phyloP scores from a whole-genome alignment of 345 rosid species.

The Clausena lansium region DNA sequence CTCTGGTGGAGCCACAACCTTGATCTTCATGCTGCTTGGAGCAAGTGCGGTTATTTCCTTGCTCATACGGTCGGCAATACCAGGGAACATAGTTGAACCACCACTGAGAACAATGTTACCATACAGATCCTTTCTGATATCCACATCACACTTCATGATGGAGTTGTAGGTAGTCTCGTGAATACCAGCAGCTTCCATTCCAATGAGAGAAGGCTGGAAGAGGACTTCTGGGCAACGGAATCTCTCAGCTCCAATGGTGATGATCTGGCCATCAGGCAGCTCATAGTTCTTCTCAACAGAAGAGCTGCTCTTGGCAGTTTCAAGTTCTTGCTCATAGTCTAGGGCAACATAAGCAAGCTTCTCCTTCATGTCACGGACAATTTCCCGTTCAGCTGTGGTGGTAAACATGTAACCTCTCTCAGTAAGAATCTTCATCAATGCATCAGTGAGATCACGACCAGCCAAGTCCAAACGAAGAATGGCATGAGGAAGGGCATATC shows the following conservation, averaged over 20 bases:
- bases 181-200: conserved; percentile 70
- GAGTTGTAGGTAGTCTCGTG: conserved; percentile 67
- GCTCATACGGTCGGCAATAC: conserved; percentile 64
- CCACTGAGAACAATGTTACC: conserved; percentile 66
- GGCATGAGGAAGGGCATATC: conserved; percentile 63
- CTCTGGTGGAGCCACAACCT: conserved; percentile 64
- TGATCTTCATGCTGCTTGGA: conserved; percentile 70
- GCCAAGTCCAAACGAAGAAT: conserved; percentile 63
- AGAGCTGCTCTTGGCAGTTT: conserved; percentile 63
- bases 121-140: conserved; percentile 62
- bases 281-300: conserved; percentile 63
- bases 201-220: conserved; percentile 64
- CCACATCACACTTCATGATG: conserved; percentile 65
- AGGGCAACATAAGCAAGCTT: conserved; percentile 65
- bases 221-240: conserved; percentile 71
- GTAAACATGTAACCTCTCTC: conserved; percentile 73
- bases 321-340: conserved; percentile 59
- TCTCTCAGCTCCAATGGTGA: conserved; percentile 67
- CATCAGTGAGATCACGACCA: conserved; percentile 65
- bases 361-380: conserved; percentile 73
- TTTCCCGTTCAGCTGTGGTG: conserved; percentile 70
- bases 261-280: conserved; percentile 60
- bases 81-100: conserved; percentile 61
- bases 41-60: conserved; percentile 67
- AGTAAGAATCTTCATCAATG: conserved; percentile 59